These are phyloP conservation scores for Guyanaporus albipodus DNA, from an alignment of 768 basidiomycete genomes.

Conservation along the genomic window DNA sequence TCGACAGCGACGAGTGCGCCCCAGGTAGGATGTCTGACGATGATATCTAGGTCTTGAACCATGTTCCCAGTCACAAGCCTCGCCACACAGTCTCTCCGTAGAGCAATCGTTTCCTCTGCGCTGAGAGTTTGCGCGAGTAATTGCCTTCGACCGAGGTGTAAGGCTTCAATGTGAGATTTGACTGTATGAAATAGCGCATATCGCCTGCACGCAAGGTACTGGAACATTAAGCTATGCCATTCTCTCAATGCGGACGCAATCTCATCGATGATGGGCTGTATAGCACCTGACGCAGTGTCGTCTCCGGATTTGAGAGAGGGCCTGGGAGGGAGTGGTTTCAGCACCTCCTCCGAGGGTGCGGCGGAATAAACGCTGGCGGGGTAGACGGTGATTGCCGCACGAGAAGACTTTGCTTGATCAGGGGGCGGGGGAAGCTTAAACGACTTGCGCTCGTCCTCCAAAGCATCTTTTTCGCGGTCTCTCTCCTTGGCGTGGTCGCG, in stretches of 20 bases:
- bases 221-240: constrained; percentile 92
- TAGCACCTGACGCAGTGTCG: constrained; percentile 79
- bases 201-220: constrained; percentile 83
- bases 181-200: constrained; percentile 87
- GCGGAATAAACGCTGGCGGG: constrained; percentile 72
- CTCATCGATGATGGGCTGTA: constrained; percentile 93
- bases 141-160: constrained; percentile 90
- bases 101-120: constrained; percentile 75
- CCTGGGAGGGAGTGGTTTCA: constrained; percentile 80
- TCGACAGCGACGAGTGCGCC: constrained; percentile 90
- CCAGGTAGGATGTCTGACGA: constrained; percentile 92
- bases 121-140: constrained; percentile 84
- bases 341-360: constrained; percentile 59
- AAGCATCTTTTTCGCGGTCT: constrained; percentile 61
- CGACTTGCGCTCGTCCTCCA: constrained; percentile 56
- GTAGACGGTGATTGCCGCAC: constrained; percentile 70
- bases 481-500: constrained; percentile 41
- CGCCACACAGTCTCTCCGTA: constrained; percentile 84
- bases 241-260: constrained; percentile 94
- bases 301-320: constrained; percentile 95
- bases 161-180: constrained; percentile 82
- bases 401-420: constrained; percentile 69
- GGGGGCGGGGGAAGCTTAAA: constrained; percentile 72
- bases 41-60: constrained; percentile 88
- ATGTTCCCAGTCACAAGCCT: constrained; percentile 87